phyloP scores from a whole-genome alignment of 2,329 filamentous ascomycete species.

The Arthrobotrys sphaeroides region DNA sequence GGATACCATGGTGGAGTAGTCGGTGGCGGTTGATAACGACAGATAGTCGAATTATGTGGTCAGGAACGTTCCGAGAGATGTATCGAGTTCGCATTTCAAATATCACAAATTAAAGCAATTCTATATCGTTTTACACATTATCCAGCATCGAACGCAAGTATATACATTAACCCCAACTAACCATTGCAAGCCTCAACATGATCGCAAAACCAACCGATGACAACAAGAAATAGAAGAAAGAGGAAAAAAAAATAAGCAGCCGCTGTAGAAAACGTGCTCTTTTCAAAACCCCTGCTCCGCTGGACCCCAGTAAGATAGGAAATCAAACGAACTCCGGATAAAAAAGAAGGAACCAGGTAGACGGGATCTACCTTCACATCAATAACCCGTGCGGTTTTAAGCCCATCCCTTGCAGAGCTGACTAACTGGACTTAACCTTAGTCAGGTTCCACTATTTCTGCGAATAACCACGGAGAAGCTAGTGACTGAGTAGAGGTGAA shows the following conservation, averaged over 20 bases:
- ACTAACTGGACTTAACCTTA: not conserved
- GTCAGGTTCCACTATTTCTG: not conserved
- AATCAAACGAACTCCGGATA: conserved; percentile 36
- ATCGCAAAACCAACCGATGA: not conserved
- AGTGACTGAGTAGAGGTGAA: too few species aligned
- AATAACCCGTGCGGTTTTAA: not conserved
- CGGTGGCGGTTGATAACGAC: not conserved
- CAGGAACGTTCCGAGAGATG: not conserved
- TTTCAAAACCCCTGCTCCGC: not conserved
- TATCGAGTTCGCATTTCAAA: too few species aligned
- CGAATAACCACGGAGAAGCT: not conserved
- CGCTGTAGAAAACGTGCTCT: not conserved
- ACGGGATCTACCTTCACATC: not conserved
- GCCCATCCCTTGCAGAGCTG: conserved; percentile 5
- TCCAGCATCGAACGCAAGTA: not conserved
- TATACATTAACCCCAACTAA: not conserved
- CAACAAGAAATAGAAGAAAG: too few species aligned
- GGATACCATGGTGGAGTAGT: not conserved
- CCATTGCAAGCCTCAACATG: not conserved
- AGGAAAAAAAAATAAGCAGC: not conserved
- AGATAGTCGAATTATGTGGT: not conserved
- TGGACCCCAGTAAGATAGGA: not conserved
- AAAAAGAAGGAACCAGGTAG: conserved; percentile 18
- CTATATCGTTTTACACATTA: not conserved
- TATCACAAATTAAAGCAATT: too few species aligned